These are phyloP conservation scores for Schizosaccharomyces japonicus DNA, from an alignment of 805 yeast species.

Conservation along the genomic window DNA sequence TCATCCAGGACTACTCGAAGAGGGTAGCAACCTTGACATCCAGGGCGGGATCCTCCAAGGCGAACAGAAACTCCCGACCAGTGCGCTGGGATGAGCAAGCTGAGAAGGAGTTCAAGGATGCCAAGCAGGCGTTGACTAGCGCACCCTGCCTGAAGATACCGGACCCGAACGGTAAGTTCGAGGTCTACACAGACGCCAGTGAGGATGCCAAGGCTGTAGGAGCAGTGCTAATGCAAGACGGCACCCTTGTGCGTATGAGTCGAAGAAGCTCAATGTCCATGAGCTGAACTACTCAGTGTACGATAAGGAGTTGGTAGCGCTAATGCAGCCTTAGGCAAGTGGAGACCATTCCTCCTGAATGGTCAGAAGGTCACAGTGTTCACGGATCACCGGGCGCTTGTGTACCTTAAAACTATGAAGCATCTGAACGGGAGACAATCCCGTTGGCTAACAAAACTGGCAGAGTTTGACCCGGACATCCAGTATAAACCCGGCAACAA, in stretches of 20 bases:
- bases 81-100: not conserved
- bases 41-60: not conserved
- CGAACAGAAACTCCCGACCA: not conserved
- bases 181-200: slow-evolving; percentile 8
- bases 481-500: slow-evolving; percentile 6
- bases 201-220: slow-evolving; percentile 5
- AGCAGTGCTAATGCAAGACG: slow-evolving; percentile 5
- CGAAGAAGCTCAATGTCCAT: not conserved
- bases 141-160: not conserved
- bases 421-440: slow-evolving; percentile 1
- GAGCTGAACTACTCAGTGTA: slow-evolving; percentile 8
- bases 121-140: too few species aligned
- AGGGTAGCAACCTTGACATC: not conserved
- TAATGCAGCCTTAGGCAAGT: slow-evolving; percentile 6
- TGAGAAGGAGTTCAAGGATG: not conserved
- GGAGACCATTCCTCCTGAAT: slow-evolving; percentile 5
- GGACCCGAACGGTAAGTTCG: not conserved
- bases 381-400: slow-evolving; percentile 4
- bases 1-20: not conserved
- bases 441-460: slow-evolving; percentile 6
- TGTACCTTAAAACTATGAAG: not conserved
- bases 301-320: slow-evolving; percentile 7
- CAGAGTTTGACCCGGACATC: slow-evolving; percentile 5
- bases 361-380: slow-evolving; percentile 1
- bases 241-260: too few species aligned